Base-by-base conservation (phyloP, 768 basidiomycete genomes). In the Hortiboletus campestris region DNA sequence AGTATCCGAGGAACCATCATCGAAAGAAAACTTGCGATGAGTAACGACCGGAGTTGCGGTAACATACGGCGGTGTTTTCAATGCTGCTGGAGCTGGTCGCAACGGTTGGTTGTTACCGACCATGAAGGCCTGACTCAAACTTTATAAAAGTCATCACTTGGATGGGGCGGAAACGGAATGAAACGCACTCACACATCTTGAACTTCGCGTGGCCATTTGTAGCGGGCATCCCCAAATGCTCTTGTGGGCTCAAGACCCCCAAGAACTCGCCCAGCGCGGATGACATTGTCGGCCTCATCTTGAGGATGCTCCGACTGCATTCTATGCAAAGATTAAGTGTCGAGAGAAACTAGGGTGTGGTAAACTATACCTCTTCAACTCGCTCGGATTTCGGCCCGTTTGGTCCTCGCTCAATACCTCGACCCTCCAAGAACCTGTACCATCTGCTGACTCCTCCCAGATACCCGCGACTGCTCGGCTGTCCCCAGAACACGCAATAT, bases 401-500 rank as follows among this genome's bases (percentile, higher is more conserved):
- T 98, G 95, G 67, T 98, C 97, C 71, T 98, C 94, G 29, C 84
- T 92, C 58, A 99, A 78, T n/a, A 91, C 91, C 68, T 97, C 93
- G 31, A 94, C 89, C 44, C 86, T 82, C 97, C 97, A 99, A 49
- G 77, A 79, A 12, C 91, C 91, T 49, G 78, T 75, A 4, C 84
- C 86, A 58, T 85, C 81, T 3, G 69, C 72, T 5, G 79, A 79
- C 48, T 83, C 80, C 59, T 91, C 86, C 89, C 91, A 95, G 36
- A 92, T 82, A 19, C 97, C 97, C 20, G 96, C 95, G 7, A 99
- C 94, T 13, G 97, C 97, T 46, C 97, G 83, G 67, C 91, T 90
- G 68, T 99, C 97, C 0, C 97, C 97, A 6, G 94, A 87, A 62
- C 86, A 86, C 10, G 96, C 96, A 34, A 98, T 84, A 63, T 97